Evolutionary conservation across 2,329 filamentous ascomycete species (phyloP), one percentile per base, ranked within the genome.

Genomic region (Calcarisporium arbuscula): DNA sequence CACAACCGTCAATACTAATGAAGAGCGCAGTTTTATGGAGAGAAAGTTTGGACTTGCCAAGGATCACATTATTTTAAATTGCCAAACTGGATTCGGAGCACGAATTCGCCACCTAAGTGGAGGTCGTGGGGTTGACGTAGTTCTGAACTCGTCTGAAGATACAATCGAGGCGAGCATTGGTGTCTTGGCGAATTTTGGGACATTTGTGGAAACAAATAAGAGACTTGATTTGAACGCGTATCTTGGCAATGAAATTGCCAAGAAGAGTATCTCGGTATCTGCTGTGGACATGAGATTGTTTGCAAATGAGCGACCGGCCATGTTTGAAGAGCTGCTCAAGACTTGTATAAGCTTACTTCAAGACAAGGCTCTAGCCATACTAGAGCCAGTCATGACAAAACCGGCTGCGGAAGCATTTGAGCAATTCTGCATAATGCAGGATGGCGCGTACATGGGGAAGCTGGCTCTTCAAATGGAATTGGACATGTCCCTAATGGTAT

Each of bases 141-240:
- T 56, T 0, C 43, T 62, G 1, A 60, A 58, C 32, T 56, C 55
- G n/a, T n/a, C n/a, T n/a, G n/a, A n/a, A n/a, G n/a, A n/a, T n/a
- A n/a, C n/a, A n/a, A n/a, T n/a, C n/a, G n/a, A n/a, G n/a, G n/a
- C n/a, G n/a, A n/a, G n/a, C n/a, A n/a, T n/a, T n/a, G n/a, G n/a
- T n/a, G n/a, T n/a, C n/a, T n/a, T n/a, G n/a, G n/a, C n/a, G n/a
- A n/a, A n/a, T n/a, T n/a, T n/a, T n/a, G n/a, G n/a, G n/a, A n/a
- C n/a, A n/a, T n/a, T n/a, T n/a, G n/a, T n/a, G n/a, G n/a, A n/a
- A n/a, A n/a, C n/a, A n/a, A n/a, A n/a, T n/a, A n/a, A n/a, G n/a
- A n/a, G n/a, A n/a, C n/a, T n/a, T n/a, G n/a, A n/a, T n/a, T n/a
- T n/a, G n/a, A n/a, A n/a, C n/a, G n/a, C n/a, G n/a, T n/a, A n/a